A percentile compares a stretch with the other conserved stretches of the same genome.
phyloP scores from a whole-genome alignment of 257 asterid genomes.

The Przewalskia tangutica region DNA sequence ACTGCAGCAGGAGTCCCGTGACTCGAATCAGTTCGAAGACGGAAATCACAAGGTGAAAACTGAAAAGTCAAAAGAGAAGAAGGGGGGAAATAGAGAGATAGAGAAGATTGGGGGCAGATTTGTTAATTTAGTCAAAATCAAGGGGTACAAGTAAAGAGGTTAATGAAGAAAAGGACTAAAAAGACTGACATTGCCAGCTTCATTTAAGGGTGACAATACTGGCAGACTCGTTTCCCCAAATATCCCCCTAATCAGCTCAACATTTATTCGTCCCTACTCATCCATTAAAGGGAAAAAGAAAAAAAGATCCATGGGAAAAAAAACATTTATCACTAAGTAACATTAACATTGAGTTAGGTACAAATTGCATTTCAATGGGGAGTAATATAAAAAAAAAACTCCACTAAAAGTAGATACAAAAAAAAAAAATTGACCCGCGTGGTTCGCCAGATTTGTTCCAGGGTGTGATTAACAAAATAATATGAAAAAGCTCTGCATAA shows the following conservation, averaged over 20 bases:
- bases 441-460: no score
- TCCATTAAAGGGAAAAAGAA: no score
- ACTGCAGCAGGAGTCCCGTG: neutral
- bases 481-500: no score
- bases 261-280: neutral
- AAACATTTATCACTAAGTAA: neutral
- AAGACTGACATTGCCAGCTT: conserved; percentile 9
- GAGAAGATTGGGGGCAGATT: neutral
- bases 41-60: neutral
- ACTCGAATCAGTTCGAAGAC: neutral
- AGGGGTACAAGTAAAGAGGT: neutral
- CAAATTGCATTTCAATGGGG: neutral
- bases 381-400: no score
- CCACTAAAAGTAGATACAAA: no score
- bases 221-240: neutral
- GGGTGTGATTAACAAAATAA: no score
- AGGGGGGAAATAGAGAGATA: neutral
- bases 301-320: no score
- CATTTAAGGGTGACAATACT: conserved; percentile 2
- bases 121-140: neutral
- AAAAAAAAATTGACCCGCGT: no score
- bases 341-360: neutral
- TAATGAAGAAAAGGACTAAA: neutral
- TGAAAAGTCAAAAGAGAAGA: neutral
- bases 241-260: neutral